These are phyloP conservation scores for Botrytis cinerea DNA, from an alignment of 2,329 filamentous ascomycete species.

Conservation along the genomic window DNA sequence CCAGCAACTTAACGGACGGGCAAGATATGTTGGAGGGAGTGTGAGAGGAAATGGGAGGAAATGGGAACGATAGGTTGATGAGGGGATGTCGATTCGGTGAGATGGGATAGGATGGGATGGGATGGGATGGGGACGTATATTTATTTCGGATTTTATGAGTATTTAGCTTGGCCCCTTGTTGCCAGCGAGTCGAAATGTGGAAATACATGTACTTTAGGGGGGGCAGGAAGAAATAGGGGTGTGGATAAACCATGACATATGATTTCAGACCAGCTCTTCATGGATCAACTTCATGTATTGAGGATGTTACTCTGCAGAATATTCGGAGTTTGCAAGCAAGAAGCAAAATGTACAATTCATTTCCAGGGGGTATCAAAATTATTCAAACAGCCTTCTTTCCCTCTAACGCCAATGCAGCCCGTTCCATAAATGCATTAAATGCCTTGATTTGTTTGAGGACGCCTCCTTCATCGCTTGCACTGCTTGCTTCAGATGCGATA, in stretches of 20 bases:
- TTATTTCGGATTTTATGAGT: background rate
- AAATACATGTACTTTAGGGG: background rate
- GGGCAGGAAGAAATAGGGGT: background rate
- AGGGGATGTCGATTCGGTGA: background rate
- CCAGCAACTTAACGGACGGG: background rate
- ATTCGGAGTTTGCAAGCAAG: background rate
- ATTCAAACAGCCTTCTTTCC: conserved; percentile 29
- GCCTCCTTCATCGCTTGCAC: conserved; percentile 52
- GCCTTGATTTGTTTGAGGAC: conserved; percentile 58
- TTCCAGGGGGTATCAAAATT: conserved; percentile 20
- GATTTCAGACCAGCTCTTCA: background rate
- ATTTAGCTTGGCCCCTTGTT: background rate
- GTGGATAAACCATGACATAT: too few relatives aligned
- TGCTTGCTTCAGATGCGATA: conserved; percentile 56
- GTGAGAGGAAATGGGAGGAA: background rate
- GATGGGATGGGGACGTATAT: background rate
- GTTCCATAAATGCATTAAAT: conserved; percentile 65
- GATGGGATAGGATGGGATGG: background rate
- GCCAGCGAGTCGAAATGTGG: background rate
- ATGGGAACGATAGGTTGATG: background rate
- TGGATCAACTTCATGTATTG: background rate
- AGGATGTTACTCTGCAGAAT: background rate
- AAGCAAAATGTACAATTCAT: conserved; percentile 8
- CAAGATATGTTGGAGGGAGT: background rate
- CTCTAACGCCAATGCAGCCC: conserved; percentile 59